Base-by-base conservation (phyloP, 2,329 filamentous ascomycete genomes). In the Didymella lethalis region DNA sequence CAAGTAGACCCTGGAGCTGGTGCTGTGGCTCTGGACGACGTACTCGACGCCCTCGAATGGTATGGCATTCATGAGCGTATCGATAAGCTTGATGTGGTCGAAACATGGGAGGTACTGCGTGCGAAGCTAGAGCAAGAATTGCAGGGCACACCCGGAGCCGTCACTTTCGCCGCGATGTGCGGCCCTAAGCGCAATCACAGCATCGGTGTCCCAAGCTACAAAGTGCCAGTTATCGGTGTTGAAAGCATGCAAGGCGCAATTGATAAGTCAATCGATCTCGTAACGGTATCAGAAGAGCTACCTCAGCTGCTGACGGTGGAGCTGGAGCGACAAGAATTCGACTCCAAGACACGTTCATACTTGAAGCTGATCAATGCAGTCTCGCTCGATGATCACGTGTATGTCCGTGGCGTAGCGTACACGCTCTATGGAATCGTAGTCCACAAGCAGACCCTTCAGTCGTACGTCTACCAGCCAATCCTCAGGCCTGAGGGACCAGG, bases 371-470 rank as follows among this genome's bases (percentile, higher is more conserved):
- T 83, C 50, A 82, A 87, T 67, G 81, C 80, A 41, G 83, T 89
- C n/a, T 77, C 80, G 2, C 65, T 88, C 14, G 79, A 87, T 51
- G 85, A 88, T 53, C 74, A 80, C 11, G 69, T 88, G 26, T 79
- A 79, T 43, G 72, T 87, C n/a, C 68, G 78, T 26, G 77, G 70
- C 8, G 77, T 75, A 12, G 70, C 77, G 11, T 89, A 88, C 66
- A 82, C 81, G 1, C 79, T 89, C 0, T 88, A 86, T 62, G 85
- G 85, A 3, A 84, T 88, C 62, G 76, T 88, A 31, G 84, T 86
- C 2, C 86, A 89, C 66, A 83, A 82, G 59, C 86, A 85, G 26
- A 81, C 81, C 43, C 81, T 87, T 16, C 83, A 83, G 20, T 88
- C 85, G 5, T 82, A 82, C 47, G 80, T 83, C 36, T 88, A 87